Conservation (phyloP, 2,329 filamentous ascomycete genomes). For the Diaporthe vaccinii region DNA sequence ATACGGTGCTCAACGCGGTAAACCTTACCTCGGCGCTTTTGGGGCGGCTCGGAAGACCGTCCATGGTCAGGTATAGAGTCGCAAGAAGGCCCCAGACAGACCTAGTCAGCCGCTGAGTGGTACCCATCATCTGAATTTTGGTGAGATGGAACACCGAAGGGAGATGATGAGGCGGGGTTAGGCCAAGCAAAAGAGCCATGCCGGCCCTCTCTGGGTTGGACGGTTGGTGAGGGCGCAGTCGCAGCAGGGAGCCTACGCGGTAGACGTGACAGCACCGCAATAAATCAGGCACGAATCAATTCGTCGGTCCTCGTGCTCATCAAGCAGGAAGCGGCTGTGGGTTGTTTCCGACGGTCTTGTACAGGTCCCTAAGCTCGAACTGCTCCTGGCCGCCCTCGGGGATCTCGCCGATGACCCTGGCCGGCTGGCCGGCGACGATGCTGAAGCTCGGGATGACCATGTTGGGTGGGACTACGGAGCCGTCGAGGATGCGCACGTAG, state of each 20-base stretch:
- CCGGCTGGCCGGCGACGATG: constrained; percentile 88
- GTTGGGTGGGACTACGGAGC: constrained; percentile 84
- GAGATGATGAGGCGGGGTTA: not conserved
- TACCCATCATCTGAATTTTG: not conserved
- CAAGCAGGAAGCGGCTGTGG: constrained; percentile 54
- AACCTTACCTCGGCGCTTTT: not conserved
- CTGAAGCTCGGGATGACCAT: constrained; percentile 96
- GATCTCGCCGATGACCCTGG: constrained; percentile 84
- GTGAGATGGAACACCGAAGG: too few relatives aligned
- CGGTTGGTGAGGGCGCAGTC: not conserved
- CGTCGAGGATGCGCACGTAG: constrained; percentile 88
- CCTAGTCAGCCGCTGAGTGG: not conserved
- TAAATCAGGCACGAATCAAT: too few relatives aligned
- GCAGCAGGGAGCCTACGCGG: not conserved
- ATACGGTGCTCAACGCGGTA: not conserved
- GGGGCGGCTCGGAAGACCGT: not conserved
- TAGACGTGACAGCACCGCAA: too few relatives aligned
- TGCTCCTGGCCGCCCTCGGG: constrained; percentile 77
- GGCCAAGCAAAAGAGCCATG: not conserved
- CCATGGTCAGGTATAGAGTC: not conserved
- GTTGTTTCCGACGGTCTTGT: constrained; percentile 74
- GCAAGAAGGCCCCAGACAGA: not conserved
- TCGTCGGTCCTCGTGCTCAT: constrained; percentile 33
- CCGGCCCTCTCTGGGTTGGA: not conserved
- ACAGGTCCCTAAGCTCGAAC: constrained; percentile 74